These are phyloP conservation scores for Collybiopsis luxurians DNA, from an alignment of 768 basidiomycete genomes.

Conservation along the genomic window DNA sequence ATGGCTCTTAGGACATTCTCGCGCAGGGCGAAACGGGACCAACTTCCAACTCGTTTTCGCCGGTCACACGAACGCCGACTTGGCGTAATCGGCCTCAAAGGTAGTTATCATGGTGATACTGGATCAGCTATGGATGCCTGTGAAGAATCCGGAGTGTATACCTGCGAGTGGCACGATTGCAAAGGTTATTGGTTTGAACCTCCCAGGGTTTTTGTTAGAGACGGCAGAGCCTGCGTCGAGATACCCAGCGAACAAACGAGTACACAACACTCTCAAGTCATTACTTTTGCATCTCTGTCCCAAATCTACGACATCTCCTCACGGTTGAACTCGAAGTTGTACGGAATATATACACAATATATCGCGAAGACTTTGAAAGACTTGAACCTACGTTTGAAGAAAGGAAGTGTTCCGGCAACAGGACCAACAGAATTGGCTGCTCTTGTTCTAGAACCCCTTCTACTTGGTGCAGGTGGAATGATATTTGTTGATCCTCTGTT, in stretches of 20 bases:
- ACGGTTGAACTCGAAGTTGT: slow-evolving; percentile 62
- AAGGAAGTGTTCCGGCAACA: background rate
- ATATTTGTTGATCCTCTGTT: slow-evolving; percentile 96
- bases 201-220: slow-evolving; percentile 68
- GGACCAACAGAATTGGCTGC: slow-evolving; percentile 53
- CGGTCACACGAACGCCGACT: slow-evolving; percentile 43
- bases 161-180: slow-evolving; percentile 94
- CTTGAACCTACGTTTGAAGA: background rate
- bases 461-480: slow-evolving; percentile 97
- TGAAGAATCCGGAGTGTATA: slow-evolving; percentile 82
- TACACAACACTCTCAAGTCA: slow-evolving; percentile 24
- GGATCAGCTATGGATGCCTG: slow-evolving; percentile 97
- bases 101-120: slow-evolving; percentile 97
- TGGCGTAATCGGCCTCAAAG: slow-evolving; percentile 82
- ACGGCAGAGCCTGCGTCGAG: slow-evolving; percentile 53
- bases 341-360: slow-evolving; percentile 56
- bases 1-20: slow-evolving; percentile 85
- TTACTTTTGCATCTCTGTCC: slow-evolving; percentile 38
- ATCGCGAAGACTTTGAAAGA: slow-evolving; percentile 37
- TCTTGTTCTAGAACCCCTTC: slow-evolving; percentile 85
- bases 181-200: slow-evolving; percentile 95
- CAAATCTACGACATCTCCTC: slow-evolving; percentile 68
- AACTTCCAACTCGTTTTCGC: background rate
- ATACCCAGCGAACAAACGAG: slow-evolving; percentile 44
- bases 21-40: slow-evolving; percentile 28